phyloP scores from a whole-genome alignment of 495 filamentous ascomycete species.

The Antarctomyces pellizariae region DNA sequence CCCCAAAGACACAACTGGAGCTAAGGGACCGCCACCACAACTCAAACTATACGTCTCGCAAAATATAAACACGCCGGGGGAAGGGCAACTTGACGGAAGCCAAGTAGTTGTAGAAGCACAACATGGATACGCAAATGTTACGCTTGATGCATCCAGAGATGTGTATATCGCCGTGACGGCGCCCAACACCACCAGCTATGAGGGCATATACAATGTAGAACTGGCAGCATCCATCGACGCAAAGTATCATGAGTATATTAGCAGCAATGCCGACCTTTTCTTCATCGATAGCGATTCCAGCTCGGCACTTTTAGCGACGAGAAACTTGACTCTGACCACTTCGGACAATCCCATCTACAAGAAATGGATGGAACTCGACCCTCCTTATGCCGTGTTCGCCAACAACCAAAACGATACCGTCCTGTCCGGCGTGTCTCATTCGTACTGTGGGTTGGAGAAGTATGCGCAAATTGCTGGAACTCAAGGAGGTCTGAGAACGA shows the following conservation, averaged over 20 bases:
- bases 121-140: conserved; percentile 38
- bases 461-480: conserved; percentile 35
- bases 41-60: conserved; percentile 59
- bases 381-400: conserved; percentile 60
- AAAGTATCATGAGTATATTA: conserved; percentile 32
- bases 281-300: conserved; percentile 61
- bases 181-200: conserved; percentile 23
- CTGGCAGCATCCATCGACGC: conserved; percentile 62
- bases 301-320: conserved; percentile 55
- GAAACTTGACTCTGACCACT: conserved; percentile 32
- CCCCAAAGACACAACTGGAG: conserved; percentile 14
- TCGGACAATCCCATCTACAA: conserved; percentile 18
- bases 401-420: conserved; percentile 33
- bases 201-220: conserved; percentile 46
- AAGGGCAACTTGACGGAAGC: conserved; percentile 18
- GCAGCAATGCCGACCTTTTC: conserved; percentile 25
- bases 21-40: conserved; percentile 30
- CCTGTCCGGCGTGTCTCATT: conserved; percentile 43
- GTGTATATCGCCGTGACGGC: conserved; percentile 58
- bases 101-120: conserved; percentile 22
- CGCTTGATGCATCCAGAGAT: conserved; percentile 27
- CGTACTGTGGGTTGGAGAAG: conserved; percentile 46
- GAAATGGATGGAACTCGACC: conserved; percentile 29
- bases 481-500: conserved; percentile 14
- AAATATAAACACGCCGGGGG: conserved; percentile 44